phyloP scores from a whole-genome alignment of 306 rosid species.

The Fragaria vesca region DNA sequence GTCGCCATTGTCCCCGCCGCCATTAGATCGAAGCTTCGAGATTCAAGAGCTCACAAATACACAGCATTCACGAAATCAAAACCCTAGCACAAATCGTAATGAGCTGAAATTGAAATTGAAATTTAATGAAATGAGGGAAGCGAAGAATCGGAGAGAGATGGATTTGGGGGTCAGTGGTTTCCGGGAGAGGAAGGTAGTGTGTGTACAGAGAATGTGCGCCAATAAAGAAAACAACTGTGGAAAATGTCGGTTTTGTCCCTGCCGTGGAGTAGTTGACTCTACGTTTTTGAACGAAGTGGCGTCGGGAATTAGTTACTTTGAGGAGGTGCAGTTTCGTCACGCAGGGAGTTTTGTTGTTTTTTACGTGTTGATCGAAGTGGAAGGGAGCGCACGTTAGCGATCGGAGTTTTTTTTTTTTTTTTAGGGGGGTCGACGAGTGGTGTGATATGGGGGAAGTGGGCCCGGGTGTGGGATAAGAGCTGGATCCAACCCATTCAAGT shows the following conservation, averaged over 20 bases:
- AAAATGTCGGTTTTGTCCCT: background rate
- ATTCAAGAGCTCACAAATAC: conserved; percentile 12
- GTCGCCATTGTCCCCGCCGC: conserved; percentile 95
- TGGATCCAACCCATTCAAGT: background rate
- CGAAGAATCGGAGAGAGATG: background rate
- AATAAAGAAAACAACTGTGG: background rate
- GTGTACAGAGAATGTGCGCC: conserved; percentile 10
- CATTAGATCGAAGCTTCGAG: conserved; percentile 41
- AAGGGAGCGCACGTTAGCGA: conserved; percentile 36
- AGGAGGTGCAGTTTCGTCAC: background rate
- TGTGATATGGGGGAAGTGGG: background rate
- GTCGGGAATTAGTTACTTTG: background rate
- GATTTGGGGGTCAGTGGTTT: background rate
- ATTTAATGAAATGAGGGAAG: background rate
- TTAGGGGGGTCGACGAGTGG: background rate
- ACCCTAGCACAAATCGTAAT: background rate
- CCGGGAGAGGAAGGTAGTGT: background rate
- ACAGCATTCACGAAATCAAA: background rate
- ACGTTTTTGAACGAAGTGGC: background rate
- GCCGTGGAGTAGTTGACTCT: background rate
- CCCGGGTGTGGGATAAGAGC: conserved; percentile 15
- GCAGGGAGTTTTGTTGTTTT: background rate
- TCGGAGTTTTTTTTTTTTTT: background rate
- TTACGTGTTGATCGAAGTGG: conserved; percentile 2
- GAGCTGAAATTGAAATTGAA: background rate